Evolutionary conservation across 2,329 filamentous ascomycete species (phyloP).

Genomic region (Penicillium vulpinum): DNA sequence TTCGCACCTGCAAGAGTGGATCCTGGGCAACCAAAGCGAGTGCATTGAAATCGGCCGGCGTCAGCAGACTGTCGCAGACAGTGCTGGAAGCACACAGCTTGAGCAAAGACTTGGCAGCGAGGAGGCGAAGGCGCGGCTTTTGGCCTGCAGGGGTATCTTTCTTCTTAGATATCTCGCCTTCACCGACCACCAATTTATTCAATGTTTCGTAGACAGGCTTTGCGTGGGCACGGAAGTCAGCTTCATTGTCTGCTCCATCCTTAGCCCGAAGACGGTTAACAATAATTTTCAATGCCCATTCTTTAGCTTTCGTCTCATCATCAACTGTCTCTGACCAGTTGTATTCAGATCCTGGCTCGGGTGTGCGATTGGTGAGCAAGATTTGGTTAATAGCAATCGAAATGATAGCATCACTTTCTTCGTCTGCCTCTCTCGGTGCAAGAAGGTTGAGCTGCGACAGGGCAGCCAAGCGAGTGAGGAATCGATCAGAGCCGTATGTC

Average conservation of each 20-base stretch:
- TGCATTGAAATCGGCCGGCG: slow-evolving; percentile 73
- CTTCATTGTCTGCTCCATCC: slow-evolving; percentile 48
- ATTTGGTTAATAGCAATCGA: slow-evolving; percentile 75
- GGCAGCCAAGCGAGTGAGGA: slow-evolving; percentile 60
- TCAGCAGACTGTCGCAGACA: slow-evolving; percentile 71
- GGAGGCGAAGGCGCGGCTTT: slow-evolving; percentile 75
- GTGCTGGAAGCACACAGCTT: slow-evolving; percentile 78
- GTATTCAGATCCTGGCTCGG: slow-evolving; percentile 54
- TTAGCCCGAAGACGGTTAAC: slow-evolving; percentile 79
- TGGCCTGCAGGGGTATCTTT: slow-evolving; percentile 75
- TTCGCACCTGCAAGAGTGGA: slow-evolving; percentile 69
- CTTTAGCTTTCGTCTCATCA: slow-evolving; percentile 79
- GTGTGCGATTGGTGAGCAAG: slow-evolving; percentile 67
- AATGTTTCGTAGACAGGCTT: slow-evolving; percentile 75
- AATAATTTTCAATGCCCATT: slow-evolving; percentile 77
- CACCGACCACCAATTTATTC: slow-evolving; percentile 69
- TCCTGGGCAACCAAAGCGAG: slow-evolving; percentile 83
- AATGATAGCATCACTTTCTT: slow-evolving; percentile 73
- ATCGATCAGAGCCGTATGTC: slow-evolving; percentile 70
- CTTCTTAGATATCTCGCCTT: slow-evolving; percentile 77
- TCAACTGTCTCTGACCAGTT: slow-evolving; percentile 73
- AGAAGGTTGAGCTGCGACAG: slow-evolving; percentile 71
- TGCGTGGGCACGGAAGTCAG: slow-evolving; percentile 54
- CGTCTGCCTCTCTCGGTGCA: slow-evolving; percentile 69
- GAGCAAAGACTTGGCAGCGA: slow-evolving; percentile 75